A percentile compares a stretch with the other conserved stretches of the same genome.
Evolutionary conservation across 805 yeast species (phyloP).

Genomic region (Wickerhamiella kazuoi): DNA sequence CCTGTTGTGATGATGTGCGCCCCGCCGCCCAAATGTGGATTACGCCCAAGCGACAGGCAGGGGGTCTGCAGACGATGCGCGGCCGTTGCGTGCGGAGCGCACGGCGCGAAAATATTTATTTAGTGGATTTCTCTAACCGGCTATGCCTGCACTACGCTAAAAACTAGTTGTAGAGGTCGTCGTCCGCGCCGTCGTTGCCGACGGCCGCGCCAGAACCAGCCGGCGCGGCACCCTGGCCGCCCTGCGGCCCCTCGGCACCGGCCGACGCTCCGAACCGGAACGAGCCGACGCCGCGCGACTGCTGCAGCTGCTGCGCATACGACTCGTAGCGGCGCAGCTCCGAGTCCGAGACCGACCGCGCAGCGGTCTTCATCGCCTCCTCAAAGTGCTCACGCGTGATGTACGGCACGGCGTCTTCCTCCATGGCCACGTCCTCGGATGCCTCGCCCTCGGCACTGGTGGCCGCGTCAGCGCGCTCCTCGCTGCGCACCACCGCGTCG

Average conservation of each 20-base stretch:
- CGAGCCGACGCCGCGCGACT: constrained; percentile 88
- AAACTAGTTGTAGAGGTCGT: constrained; percentile 46
- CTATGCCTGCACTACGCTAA: no score
- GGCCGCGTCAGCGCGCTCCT: constrained; percentile 26
- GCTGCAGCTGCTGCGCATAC: constrained; percentile 88
- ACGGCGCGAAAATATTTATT: no score
- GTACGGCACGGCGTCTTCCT: constrained; percentile 88
- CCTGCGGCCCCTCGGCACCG: constrained; percentile 14
- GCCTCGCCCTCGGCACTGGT: constrained; percentile 21
- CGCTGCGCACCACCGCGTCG: constrained; percentile 47
- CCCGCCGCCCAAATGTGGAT: no score
- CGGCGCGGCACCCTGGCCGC: constrained; percentile 20
- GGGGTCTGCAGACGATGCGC: no score
- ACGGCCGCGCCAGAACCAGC: constrained; percentile 31
- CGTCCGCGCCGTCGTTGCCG: constrained; percentile 39
- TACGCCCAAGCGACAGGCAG: no score
- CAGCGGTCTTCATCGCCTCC: constrained; percentile 99
- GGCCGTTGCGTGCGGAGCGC: no score
- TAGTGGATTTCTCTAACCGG: no score
- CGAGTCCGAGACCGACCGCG: constrained; percentile 91
- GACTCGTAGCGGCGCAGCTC: constrained; percentile 98
- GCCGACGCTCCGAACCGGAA: constrained; percentile 46
- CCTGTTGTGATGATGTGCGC: constrained; percentile 32
- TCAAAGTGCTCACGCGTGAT: constrained; percentile 89
- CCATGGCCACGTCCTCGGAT: constrained; percentile 35